These are phyloP conservation scores for Colletotrichum orchidophilum DNA, from an alignment of 2,329 filamentous ascomycete species.

Conservation along the genomic window DNA sequence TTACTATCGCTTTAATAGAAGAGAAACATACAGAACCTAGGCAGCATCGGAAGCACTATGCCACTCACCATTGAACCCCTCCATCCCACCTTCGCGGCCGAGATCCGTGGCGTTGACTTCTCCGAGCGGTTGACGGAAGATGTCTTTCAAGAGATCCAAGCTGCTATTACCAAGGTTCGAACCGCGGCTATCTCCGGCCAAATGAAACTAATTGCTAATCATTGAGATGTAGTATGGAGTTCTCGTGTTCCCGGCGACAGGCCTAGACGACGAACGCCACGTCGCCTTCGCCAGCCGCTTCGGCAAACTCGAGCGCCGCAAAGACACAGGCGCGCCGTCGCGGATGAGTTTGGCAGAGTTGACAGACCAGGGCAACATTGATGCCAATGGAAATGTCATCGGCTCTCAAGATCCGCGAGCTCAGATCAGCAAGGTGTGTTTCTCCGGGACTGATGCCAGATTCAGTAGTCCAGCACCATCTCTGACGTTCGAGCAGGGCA, in stretches of 20 bases:
- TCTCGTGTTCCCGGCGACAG: slow-evolving; percentile 59
- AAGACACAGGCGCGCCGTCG: slow-evolving; percentile 13
- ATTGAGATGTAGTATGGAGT: slow-evolving; percentile 57
- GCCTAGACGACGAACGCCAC: slow-evolving; percentile 59
- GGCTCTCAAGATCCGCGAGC: slow-evolving; percentile 48
- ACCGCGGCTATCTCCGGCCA: background rate
- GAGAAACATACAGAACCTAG: background rate
- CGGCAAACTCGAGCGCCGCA: slow-evolving; percentile 54
- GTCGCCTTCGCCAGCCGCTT: slow-evolving; percentile 59
- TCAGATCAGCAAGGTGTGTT: slow-evolving; percentile 49
- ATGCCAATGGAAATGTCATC: slow-evolving; percentile 47
- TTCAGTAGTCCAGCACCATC: background rate
- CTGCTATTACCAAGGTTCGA: slow-evolving; percentile 22
- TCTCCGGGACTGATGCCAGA: background rate
- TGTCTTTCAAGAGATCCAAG: slow-evolving; percentile 6
- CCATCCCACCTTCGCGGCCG: slow-evolving; percentile 42
- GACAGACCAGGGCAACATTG: slow-evolving; percentile 65
- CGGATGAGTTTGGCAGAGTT: slow-evolving; percentile 48
- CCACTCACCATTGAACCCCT: slow-evolving; percentile 40
- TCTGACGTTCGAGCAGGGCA: slow-evolving; percentile 44
- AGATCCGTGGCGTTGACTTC: slow-evolving; percentile 27
- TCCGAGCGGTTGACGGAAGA: background rate
- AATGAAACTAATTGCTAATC: background rate
- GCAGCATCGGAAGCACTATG: slow-evolving; percentile 22
- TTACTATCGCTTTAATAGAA: background rate